Percentiles rank a stretch among this genome's conserved stretches.
Conservation (phyloP, 768 basidiomycete genomes). For the Tulasnella sp. region DNA sequence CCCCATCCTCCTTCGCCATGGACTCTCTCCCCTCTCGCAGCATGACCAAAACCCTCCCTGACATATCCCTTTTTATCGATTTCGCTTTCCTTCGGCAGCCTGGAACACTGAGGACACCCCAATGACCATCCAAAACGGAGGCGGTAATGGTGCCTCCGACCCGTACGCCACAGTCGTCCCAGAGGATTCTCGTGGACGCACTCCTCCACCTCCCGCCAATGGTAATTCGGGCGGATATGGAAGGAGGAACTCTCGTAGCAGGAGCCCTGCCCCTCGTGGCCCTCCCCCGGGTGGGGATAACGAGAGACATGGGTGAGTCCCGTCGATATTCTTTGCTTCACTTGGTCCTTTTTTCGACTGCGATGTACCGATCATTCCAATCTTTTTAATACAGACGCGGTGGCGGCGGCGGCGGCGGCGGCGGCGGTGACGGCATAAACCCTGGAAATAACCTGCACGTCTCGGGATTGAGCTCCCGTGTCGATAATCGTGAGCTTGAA, state of each 20-base stretch:
- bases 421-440: conserved; percentile 44
- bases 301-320: conserved; percentile 52
- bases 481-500: conserved; percentile 84
- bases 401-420: conserved; percentile 36
- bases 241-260: conserved; percentile 70
- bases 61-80: not conserved
- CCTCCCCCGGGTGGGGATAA: conserved; percentile 39
- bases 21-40: not conserved
- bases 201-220: conserved; percentile 34
- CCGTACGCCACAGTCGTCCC: not conserved
- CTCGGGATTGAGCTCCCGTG: conserved; percentile 53
- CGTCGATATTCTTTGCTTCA: too few species aligned
- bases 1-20: conserved; percentile 54
- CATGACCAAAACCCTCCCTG: conserved; percentile 1
- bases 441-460: conserved; percentile 66
- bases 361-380: too few species aligned
- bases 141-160: conserved; percentile 8
- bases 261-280: conserved; percentile 59
- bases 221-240: conserved; percentile 48
- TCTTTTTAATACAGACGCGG: conserved; percentile 19
- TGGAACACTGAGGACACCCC: conserved; percentile 20
- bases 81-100: not conserved
- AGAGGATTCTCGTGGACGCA: conserved; percentile 12
- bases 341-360: too few species aligned
- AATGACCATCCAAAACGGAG: conserved; percentile 4